Base-by-base conservation (phyloP, 73 alveolate genomes). In the Paraurostyla sp. region DNA sequence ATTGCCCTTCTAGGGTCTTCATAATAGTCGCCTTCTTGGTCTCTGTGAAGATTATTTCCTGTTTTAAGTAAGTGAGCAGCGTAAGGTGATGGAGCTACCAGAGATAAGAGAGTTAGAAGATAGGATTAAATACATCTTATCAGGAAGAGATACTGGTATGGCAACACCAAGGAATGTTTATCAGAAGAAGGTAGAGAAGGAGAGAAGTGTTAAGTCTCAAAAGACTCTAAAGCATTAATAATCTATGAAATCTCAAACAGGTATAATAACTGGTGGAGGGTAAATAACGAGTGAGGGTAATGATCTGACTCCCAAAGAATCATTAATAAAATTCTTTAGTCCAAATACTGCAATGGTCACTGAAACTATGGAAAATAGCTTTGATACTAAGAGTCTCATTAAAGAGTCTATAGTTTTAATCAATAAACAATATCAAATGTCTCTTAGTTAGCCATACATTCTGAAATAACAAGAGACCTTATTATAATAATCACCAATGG, bases 1-100 rank as follows among this genome's bases (percentile, higher is more conserved):
- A 20, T 41, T 83, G 11, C 92, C 92, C 11, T 40, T 65, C 9
- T 40, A 16, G 18, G 82, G 82, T 6, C 13, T 65, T 16, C 41
- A 38, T 65, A 65, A 65, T 40, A 32, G 58, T 38, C 32, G 38
- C 35, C 35, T 23, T 13, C 49, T 59, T 25, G 9, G 16, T 3
- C 22, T 59, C 2, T 59, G 76, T 59, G 76, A 59, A 27, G 76
- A 59, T 23, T 59, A 59, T 30, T 27, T 30, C 7, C 4, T 59
- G 22, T 7, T 59, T 11, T 30, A 59, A 30, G 2, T 59, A 30
- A 59, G 48, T 59, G 76, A 59, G 23, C 25, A 59, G 49, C 6
- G 76, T 3, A 59, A 59, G 32, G n/a, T 27, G 4, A 18, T 59
- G 25, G 76, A 59, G 25, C 9, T 59, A 4, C 32, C 76, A 59